phyloP scores from a whole-genome alignment of 345 rosid genomes.

The Cardamine resedifolia region DNA sequence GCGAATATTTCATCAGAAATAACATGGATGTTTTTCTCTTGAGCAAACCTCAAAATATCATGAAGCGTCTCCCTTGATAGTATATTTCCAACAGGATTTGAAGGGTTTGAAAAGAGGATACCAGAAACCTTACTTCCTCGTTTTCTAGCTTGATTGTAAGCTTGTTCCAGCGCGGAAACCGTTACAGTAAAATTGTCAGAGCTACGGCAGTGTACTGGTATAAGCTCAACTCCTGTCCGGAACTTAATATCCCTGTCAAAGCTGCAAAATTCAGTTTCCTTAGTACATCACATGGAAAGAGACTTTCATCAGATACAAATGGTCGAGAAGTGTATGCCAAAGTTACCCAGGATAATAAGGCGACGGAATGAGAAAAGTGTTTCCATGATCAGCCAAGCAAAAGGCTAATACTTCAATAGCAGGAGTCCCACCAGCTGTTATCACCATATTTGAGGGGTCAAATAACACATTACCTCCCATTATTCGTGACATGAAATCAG shows the following conservation, averaged over 20 bases:
- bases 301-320: not conserved
- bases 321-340: not conserved
- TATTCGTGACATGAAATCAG: slow-evolving; percentile 69
- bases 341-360: slow-evolving; percentile 92
- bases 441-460: slow-evolving; percentile 66
- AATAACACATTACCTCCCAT: slow-evolving; percentile 57
- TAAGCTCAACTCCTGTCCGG: slow-evolving; percentile 81
- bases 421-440: slow-evolving; percentile 86
- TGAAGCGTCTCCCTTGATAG: slow-evolving; percentile 60
- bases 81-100: slow-evolving; percentile 87
- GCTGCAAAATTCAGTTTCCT: slow-evolving; percentile 45
- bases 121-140: slow-evolving; percentile 75
- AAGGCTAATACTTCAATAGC: slow-evolving; percentile 85
- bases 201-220: slow-evolving; percentile 90
- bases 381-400: slow-evolving; percentile 92
- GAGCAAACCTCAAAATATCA: slow-evolving; percentile 63
- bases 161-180: slow-evolving; percentile 73
- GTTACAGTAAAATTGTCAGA: slow-evolving; percentile 65
- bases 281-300: slow-evolving; percentile 16
- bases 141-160: slow-evolving; percentile 80
- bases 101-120: slow-evolving; percentile 75
- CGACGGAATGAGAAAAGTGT: slow-evolving; percentile 77
- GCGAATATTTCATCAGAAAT: slow-evolving; percentile 89
- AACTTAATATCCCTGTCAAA: slow-evolving; percentile 80
- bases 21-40: slow-evolving; percentile 77